Evolutionary conservation across 2,329 filamentous ascomycete genomes (phyloP).

Genomic region (Pseudogymnoascus sp.): DNA sequence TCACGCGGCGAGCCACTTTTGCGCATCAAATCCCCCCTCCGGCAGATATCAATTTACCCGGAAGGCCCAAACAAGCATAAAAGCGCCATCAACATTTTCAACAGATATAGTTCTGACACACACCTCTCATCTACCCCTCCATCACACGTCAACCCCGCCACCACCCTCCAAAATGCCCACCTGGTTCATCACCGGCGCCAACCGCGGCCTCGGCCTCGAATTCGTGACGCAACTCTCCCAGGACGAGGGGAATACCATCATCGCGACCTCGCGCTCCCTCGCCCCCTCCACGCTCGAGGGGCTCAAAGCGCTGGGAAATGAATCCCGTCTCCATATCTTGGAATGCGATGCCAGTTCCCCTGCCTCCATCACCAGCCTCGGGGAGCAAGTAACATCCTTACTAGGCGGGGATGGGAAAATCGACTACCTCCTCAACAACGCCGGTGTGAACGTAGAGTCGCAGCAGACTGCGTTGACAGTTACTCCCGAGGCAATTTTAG

Average conservation of each 20-base stretch:
- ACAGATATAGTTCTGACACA: not conserved
- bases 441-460: conserved; percentile 33
- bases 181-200: conserved; percentile 21
- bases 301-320: conserved; percentile 23
- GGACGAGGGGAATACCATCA: conserved; percentile 29
- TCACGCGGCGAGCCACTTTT: not conserved
- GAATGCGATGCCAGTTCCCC: conserved; percentile 34
- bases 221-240: conserved; percentile 21
- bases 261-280: conserved; percentile 32
- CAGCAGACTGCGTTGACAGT: conserved; percentile 33
- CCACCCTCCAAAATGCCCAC: not conserved
- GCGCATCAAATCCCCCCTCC: not conserved
- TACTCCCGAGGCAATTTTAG: conserved; percentile 28
- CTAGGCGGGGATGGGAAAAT: conserved; percentile 30
- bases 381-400: conserved; percentile 25
- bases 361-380: conserved; percentile 29
- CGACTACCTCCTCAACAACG: conserved; percentile 34
- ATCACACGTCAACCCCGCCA: not conserved
- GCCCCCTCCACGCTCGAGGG: conserved; percentile 23
- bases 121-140: not conserved
- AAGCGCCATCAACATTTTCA: not conserved
- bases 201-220: conserved; percentile 20
- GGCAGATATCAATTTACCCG: not conserved
- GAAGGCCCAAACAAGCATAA: not conserved
- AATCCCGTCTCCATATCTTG: conserved; percentile 30